A percentile compares a stretch with the other conserved stretches of the same genome.
Evolutionary conservation across 306 rosid genomes (phyloP).

Genomic region (Cicer yamashitae): DNA sequence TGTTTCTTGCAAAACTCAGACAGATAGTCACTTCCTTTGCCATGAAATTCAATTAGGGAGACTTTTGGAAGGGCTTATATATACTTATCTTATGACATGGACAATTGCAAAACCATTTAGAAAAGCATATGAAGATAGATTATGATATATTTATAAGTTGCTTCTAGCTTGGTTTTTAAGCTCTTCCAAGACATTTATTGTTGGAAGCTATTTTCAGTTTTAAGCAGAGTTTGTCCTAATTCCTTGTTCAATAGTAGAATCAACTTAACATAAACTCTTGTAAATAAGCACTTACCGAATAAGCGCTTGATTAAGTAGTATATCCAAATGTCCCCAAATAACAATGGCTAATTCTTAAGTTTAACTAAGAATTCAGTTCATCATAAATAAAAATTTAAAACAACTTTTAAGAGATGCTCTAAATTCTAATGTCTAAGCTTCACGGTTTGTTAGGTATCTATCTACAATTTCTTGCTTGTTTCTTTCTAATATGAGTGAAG

Average conservation of each 20-base stretch:
- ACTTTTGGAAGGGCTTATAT: not conserved
- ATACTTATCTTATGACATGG: not conserved
- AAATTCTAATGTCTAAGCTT: conserved; percentile 1
- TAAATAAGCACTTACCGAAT: not conserved
- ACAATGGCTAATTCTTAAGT: conserved; percentile 12
- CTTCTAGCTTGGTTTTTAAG: not conserved
- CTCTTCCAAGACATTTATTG: not conserved
- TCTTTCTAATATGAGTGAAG: not conserved
- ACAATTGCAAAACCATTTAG: not conserved
- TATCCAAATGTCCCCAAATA: conserved; percentile 1
- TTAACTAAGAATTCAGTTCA: not conserved
- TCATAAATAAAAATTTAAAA: not conserved
- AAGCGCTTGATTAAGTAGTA: not conserved
- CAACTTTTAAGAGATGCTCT: not conserved
- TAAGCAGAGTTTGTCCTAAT: not conserved
- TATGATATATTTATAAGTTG: no score
- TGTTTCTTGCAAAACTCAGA: conserved; percentile 18
- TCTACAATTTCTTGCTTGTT: not conserved
- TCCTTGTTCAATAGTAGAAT: not conserved
- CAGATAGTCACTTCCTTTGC: conserved; percentile 16
- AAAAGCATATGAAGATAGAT: no score
- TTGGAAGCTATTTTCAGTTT: not conserved
- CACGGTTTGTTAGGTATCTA: conserved; percentile 1
- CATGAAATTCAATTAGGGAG: not conserved
- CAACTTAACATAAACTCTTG: not conserved